Evolutionary conservation across 768 basidiomycete species (phyloP).

Genomic region (Boletus tylopilopsis): DNA sequence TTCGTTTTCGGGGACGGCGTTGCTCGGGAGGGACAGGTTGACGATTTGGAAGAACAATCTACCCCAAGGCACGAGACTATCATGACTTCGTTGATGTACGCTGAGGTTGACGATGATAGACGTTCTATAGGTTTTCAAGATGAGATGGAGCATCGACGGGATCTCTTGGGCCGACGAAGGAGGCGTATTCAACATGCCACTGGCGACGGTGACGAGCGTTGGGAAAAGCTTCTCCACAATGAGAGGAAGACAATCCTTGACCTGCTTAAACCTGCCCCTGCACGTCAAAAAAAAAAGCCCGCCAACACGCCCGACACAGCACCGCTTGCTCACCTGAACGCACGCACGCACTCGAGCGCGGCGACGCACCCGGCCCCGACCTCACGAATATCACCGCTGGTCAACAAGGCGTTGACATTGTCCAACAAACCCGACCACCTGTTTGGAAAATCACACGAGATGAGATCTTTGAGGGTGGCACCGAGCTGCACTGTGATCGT

Average conservation of each 20-base stretch:
- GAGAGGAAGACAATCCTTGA: slow-evolving; percentile 52
- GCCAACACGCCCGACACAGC: neutral
- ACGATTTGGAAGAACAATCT: slow-evolving; percentile 76
- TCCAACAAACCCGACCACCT: slow-evolving; percentile 68
- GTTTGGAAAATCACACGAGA: slow-evolving; percentile 75
- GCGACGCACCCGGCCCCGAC: slow-evolving; percentile 82
- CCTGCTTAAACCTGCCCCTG: slow-evolving; percentile 63
- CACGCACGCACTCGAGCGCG: slow-evolving; percentile 71
- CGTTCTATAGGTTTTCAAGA: slow-evolving; percentile 84
- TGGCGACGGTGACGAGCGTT: slow-evolving; percentile 69
- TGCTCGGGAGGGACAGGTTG: slow-evolving; percentile 63
- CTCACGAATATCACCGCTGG: slow-evolving; percentile 61
- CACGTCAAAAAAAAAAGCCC: neutral
- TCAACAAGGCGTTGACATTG: slow-evolving; percentile 62
- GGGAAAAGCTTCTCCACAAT: slow-evolving; percentile 69
- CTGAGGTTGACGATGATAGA: slow-evolving; percentile 74
- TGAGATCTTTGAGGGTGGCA: slow-evolving; percentile 65
- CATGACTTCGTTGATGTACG: slow-evolving; percentile 66
- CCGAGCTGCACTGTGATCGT: slow-evolving; percentile 74
- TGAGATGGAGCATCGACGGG: slow-evolving; percentile 79
- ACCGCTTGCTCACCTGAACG: slow-evolving; percentile 32
- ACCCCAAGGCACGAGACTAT: slow-evolving; percentile 85
- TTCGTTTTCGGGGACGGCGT: slow-evolving; percentile 63
- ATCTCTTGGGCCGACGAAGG: slow-evolving; percentile 64
- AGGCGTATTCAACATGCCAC: slow-evolving; percentile 60